Percentiles rank a stretch among this genome's conserved stretches.
Conservation (phyloP, 495 filamentous ascomycete genomes). For the Neurospora intermedia region DNA sequence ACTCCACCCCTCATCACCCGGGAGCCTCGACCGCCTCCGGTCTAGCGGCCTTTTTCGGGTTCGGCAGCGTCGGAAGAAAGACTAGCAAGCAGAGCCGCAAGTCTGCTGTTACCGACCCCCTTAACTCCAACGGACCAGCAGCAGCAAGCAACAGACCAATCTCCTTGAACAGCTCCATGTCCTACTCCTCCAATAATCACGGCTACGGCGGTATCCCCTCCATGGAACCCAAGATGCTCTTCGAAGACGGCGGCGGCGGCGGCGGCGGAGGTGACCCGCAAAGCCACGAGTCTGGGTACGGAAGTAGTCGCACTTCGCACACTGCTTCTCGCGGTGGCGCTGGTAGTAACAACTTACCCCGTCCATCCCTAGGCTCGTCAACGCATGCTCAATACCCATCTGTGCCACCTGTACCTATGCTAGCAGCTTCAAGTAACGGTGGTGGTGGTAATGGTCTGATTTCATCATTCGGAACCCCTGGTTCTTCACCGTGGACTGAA, state of each 20-base stretch:
- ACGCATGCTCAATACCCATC: background rate
- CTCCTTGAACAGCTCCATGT: background rate
- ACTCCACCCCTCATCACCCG: slow-evolving; percentile 14
- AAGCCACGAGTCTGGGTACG: background rate
- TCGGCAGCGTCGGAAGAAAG: background rate
- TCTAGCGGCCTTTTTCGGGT: slow-evolving; percentile 13
- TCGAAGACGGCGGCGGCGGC: slow-evolving; percentile 13
- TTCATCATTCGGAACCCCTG: background rate
- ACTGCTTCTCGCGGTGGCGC: slow-evolving; percentile 3
- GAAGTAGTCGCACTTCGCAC: slow-evolving; percentile 10
- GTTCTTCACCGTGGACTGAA: background rate
- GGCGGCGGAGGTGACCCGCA: background rate
- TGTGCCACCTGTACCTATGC: background rate
- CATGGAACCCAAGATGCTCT: slow-evolving; percentile 23
- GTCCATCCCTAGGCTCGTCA: background rate
- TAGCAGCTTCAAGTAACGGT: too few species aligned
- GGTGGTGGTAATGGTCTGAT: too few species aligned
- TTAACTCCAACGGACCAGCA: slow-evolving; percentile 5
- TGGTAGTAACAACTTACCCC: background rate
- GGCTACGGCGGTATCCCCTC: slow-evolving; percentile 20
- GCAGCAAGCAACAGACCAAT: slow-evolving; percentile 1
- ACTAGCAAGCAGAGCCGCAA: slow-evolving; percentile 13
- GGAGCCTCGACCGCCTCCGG: slow-evolving; percentile 4
- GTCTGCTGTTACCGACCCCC: background rate
- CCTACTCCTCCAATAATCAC: slow-evolving; percentile 8